Evolutionary conservation across 441 rosid genomes (phyloP).

Genomic region (Biscutella auriculata): DNA sequence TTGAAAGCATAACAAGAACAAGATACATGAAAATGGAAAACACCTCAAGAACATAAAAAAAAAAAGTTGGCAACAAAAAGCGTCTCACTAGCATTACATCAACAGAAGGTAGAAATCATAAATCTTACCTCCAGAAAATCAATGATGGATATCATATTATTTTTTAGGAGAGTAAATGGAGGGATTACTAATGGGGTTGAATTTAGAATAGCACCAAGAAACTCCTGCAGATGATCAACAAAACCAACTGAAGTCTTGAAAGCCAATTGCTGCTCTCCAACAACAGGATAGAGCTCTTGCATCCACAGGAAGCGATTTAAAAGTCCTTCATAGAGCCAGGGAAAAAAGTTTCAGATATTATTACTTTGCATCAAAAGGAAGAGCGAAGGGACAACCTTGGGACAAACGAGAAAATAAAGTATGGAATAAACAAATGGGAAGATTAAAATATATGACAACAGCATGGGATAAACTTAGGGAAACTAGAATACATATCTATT

Average conservation of each 20-base stretch:
- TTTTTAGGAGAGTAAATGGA: slow-evolving; percentile 40
- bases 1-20: not conserved
- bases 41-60: not conserved
- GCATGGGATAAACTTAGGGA: too few species aligned
- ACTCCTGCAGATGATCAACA: slow-evolving; percentile 87
- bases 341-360: slow-evolving; percentile 4
- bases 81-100: not conserved
- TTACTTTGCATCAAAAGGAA: not conserved
- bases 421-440: not conserved
- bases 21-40: not conserved
- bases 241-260: slow-evolving; percentile 88
- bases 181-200: slow-evolving; percentile 60
- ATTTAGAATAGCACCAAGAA: slow-evolving; percentile 59
- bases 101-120: not conserved
- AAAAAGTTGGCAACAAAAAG: not conserved
- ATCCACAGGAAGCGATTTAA: slow-evolving; percentile 83
- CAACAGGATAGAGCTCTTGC: slow-evolving; percentile 65
- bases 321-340: slow-evolving; percentile 42
- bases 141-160: slow-evolving; percentile 35
- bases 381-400: not conserved
- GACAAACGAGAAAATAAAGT: not conserved
- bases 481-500: not conserved
- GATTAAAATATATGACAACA: not conserved
- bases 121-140: slow-evolving; percentile 56
- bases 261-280: slow-evolving; percentile 41